Evolutionary conservation across 305 asterid genomes (phyloP).

Genomic region (Fraxinus paxiana): DNA sequence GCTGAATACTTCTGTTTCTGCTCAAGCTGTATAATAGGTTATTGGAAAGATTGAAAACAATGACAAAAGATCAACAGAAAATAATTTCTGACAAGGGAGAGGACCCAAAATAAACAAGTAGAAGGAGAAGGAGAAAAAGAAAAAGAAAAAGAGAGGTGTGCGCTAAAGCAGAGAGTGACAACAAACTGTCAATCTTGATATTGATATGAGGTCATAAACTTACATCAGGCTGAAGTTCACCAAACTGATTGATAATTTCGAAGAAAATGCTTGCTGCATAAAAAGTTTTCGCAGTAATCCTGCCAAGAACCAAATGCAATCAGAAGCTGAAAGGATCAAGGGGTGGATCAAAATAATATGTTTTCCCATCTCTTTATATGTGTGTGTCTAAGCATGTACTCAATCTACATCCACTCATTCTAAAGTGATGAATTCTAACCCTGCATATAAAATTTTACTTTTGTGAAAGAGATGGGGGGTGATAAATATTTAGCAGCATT

Average conservation of each 20-base stretch:
- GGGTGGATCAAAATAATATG: slow-evolving; percentile 2
- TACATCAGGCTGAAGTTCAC: slow-evolving; percentile 83
- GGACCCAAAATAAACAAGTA: background rate
- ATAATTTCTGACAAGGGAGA: background rate
- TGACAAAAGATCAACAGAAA: background rate
- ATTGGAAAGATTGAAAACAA: background rate
- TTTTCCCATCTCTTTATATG: background rate
- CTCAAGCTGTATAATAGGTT: slow-evolving; percentile 53
- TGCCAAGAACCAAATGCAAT: slow-evolving; percentile 32
- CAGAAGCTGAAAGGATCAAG: slow-evolving; percentile 5
- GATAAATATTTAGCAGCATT: background rate
- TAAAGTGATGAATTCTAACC: background rate
- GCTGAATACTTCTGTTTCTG: slow-evolving; percentile 95
- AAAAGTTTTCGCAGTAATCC: slow-evolving; percentile 95
- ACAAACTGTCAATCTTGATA: background rate
- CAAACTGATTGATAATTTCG: slow-evolving; percentile 88
- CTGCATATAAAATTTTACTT: background rate
- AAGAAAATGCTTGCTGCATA: slow-evolving; percentile 95
- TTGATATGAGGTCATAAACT: slow-evolving; percentile 26
- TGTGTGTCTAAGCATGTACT: background rate
- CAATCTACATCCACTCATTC: background rate
- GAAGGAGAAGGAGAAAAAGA: background rate
- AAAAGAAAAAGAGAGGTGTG: slow-evolving; percentile 2
- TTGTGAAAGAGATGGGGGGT: background rate
- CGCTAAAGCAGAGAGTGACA: background rate